Conservation (phyloP, 176 grass and related monocot genomes). For the Oryza nivara region DNA sequence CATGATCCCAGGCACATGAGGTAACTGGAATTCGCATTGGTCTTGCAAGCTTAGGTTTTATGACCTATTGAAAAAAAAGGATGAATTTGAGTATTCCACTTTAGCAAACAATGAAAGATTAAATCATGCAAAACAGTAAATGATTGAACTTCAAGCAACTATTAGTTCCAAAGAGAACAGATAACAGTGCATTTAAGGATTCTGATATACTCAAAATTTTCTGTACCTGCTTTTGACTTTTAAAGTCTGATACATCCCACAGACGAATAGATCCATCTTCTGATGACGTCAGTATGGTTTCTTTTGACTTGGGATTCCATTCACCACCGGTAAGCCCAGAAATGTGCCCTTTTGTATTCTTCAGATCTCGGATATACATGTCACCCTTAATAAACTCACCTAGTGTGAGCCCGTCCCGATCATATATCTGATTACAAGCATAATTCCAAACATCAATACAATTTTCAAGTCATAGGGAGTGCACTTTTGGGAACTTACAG, state of each 20-base stretch:
- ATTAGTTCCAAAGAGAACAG: neutral
- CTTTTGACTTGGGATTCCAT: constrained; percentile 99
- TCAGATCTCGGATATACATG: constrained; percentile 99
- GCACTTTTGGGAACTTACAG: constrained; percentile 13
- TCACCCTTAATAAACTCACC: constrained; percentile 96
- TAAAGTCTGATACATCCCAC: constrained; percentile 93
- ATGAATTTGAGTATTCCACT: constrained; percentile 18
- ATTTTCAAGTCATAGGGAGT: neutral
- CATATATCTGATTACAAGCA: constrained; percentile 75
- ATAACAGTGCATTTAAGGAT: constrained; percentile 24
- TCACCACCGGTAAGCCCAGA: constrained; percentile 92
- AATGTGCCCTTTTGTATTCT: constrained; percentile 98
- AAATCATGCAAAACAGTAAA: constrained; percentile 24
- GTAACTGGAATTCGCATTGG: constrained; percentile 86
- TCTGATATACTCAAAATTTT: neutral
- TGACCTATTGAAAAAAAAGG: constrained; percentile 62
- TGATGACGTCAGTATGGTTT: constrained; percentile 91
- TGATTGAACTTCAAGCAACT: constrained; percentile 17
- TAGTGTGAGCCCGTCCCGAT: constrained; percentile 89
- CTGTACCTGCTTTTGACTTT: constrained; percentile 92
- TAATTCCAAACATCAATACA: constrained; percentile 35
- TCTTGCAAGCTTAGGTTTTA: constrained; percentile 90
- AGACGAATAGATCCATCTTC: constrained; percentile 98
- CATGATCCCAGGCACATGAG: constrained; percentile 92
- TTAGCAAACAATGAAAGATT: neutral